Conservation (phyloP, 768 basidiomycete species). For the Lactifluus hygrophoroides region DNA sequence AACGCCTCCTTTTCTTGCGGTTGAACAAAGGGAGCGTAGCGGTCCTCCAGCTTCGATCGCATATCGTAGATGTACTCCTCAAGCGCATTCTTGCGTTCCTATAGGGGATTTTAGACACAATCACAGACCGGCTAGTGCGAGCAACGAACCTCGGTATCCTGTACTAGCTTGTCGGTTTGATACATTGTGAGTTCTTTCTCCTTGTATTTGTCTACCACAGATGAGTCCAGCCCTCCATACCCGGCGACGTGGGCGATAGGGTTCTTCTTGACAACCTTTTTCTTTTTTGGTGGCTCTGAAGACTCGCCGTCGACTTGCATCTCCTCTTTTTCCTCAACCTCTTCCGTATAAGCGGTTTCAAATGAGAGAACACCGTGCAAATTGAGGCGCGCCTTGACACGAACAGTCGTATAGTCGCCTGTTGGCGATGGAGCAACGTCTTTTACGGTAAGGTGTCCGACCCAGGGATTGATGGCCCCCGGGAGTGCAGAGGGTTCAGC, state of each 20-base stretch:
- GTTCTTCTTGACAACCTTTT: slow-evolving; percentile 76
- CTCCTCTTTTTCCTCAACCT: slow-evolving; percentile 66
- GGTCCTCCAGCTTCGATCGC: slow-evolving; percentile 84
- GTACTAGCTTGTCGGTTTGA: slow-evolving; percentile 88
- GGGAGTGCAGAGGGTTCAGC: slow-evolving; percentile 66
- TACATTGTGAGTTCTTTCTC: slow-evolving; percentile 88
- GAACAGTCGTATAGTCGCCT: slow-evolving; percentile 74
- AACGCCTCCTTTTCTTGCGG: slow-evolving; percentile 72
- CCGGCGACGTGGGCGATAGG: slow-evolving; percentile 67
- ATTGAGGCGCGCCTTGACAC: slow-evolving; percentile 87
- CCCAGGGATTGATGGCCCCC: slow-evolving; percentile 74
- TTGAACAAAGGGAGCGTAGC: slow-evolving; percentile 70
- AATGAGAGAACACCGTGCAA: slow-evolving; percentile 81
- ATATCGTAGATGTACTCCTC: slow-evolving; percentile 99
- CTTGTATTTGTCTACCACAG: slow-evolving; percentile 51
- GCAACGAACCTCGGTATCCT: slow-evolving; percentile 83
- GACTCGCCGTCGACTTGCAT: slow-evolving; percentile 53
- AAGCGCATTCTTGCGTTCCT: slow-evolving; percentile 97
- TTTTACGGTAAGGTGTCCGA: slow-evolving; percentile 77
- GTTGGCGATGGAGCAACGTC: slow-evolving; percentile 57
- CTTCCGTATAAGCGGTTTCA: slow-evolving; percentile 79
- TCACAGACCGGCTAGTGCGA: not conserved
- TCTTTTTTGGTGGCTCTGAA: slow-evolving; percentile 61
- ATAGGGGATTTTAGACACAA: not conserved
- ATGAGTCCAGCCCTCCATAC: slow-evolving; percentile 55